These are phyloP conservation scores for Leishmania braziliensis DNA, from an alignment of 208 protist species.

Conservation along the genomic window DNA sequence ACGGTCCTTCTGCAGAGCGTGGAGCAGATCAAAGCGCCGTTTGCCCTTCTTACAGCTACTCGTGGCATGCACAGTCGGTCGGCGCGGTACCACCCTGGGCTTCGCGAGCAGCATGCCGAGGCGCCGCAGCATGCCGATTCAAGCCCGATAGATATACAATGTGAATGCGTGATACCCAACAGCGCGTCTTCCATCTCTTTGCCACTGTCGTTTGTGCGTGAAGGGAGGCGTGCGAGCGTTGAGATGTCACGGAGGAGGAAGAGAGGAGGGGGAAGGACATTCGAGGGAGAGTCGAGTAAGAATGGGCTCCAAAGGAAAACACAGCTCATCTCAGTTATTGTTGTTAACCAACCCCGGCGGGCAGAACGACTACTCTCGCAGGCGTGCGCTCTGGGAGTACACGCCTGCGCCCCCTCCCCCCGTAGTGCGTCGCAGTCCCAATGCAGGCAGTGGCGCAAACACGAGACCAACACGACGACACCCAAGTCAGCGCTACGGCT, in stretches of 20 bases:
- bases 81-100: slow-evolving; percentile 19
- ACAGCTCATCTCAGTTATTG: neutral
- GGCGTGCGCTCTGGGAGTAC: neutral
- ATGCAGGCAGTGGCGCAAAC: slow-evolving; percentile 4
- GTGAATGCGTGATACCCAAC: neutral
- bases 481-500: neutral
- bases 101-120: neutral
- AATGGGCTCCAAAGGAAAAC: neutral
- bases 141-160: neutral
- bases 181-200: neutral
- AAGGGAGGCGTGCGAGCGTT: neutral
- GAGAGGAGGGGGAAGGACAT: neutral
- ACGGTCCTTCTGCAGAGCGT: slow-evolving; percentile 51
- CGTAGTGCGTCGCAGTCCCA: neutral
- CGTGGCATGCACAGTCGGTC: slow-evolving; percentile 51
- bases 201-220: neutral
- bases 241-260: neutral
- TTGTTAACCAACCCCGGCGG: neutral
- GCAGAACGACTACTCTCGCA: neutral
- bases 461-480: neutral
- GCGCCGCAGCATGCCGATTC: slow-evolving; percentile 19
- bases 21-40: slow-evolving; percentile 51
- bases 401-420: neutral
- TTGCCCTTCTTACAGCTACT: slow-evolving; percentile 48
- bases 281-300: neutral